A percentile compares a stretch with the other conserved stretches of the same genome.
Conservation (phyloP, 345 rosid species). For the Draba incana region DNA sequence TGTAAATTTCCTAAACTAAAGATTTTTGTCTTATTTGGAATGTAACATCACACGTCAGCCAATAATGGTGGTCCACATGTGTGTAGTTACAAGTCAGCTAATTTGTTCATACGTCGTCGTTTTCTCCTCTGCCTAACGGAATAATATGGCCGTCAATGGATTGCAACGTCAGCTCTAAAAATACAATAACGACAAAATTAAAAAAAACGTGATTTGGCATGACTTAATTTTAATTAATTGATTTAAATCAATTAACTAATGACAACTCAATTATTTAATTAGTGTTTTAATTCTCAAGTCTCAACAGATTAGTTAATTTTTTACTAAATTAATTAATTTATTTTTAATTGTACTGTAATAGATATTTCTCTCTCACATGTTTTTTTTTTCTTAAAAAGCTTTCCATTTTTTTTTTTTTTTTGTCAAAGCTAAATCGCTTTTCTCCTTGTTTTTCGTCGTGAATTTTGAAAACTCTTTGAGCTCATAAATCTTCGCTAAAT, state of each 20-base stretch:
- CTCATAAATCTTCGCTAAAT: conserved; percentile 30
- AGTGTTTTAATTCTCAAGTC: too few species aligned
- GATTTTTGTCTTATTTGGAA: background rate
- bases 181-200: conserved; percentile 30
- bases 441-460: conserved; percentile 26
- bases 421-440: conserved; percentile 36
- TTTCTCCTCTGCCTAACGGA: conserved; percentile 14
- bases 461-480: conserved; percentile 23
- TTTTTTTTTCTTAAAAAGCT: background rate
- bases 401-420: background rate
- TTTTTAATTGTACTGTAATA: background rate
- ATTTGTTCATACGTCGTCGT: conserved; percentile 27
- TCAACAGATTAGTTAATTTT: conserved; percentile 23
- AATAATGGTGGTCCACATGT: conserved; percentile 15
- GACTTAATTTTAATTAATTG: background rate
- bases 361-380: conserved; percentile 20
- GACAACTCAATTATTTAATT: too few species aligned
- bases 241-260: too few species aligned
- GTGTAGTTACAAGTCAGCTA: conserved; percentile 32
- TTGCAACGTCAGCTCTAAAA: conserved; percentile 30
- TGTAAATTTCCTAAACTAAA: too few species aligned
- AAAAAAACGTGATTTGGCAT: conserved; percentile 34
- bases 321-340: conserved; percentile 5
- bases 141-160: conserved; percentile 26
- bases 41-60: conserved; percentile 14